Evolutionary conservation across 1,284 basidiomycete genomes (phyloP).

Genomic region (Cryptococcus deneoformans): DNA sequence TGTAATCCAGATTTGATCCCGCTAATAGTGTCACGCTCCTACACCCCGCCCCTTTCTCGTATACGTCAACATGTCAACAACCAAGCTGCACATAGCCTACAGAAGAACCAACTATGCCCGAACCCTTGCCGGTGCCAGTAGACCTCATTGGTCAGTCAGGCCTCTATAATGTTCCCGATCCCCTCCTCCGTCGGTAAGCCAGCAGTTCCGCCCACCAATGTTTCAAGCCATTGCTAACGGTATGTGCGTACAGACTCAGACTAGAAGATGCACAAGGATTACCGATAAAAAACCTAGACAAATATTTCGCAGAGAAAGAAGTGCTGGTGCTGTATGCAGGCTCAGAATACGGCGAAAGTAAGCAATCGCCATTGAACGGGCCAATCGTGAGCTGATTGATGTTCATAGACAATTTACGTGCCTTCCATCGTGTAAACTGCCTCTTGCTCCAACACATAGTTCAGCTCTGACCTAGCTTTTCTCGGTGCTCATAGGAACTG

Average conservation of each 20-base stretch:
- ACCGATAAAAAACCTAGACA: conserved; percentile 39
- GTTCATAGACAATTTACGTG: conserved; percentile 26
- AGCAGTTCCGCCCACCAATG: not conserved
- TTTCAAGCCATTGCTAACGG: not conserved
- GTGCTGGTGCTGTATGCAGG: conserved; percentile 49
- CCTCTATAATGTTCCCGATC: conserved; percentile 44
- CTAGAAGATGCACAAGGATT: conserved; percentile 42
- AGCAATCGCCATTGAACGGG: not conserved
- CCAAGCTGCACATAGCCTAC: too few species aligned
- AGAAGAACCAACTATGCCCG: conserved; percentile 1
- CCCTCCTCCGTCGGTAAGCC: conserved; percentile 49
- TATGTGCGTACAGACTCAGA: conserved; percentile 29
- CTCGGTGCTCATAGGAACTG: conserved; percentile 22
- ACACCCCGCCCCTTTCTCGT: conserved; percentile 31
- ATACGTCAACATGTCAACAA: too few species aligned
- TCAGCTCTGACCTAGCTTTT: not conserved
- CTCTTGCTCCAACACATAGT: not conserved
- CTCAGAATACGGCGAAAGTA: conserved; percentile 37
- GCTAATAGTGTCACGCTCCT: too few species aligned
- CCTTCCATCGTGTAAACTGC: conserved; percentile 25
- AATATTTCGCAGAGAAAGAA: conserved; percentile 41
- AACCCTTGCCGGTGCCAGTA: conserved; percentile 25
- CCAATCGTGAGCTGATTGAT: not conserved
- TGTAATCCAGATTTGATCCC: too few species aligned
- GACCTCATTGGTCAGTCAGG: conserved; percentile 40